Conservation (phyloP, 495 filamentous ascomycete species). For the Neurospora africana region DNA sequence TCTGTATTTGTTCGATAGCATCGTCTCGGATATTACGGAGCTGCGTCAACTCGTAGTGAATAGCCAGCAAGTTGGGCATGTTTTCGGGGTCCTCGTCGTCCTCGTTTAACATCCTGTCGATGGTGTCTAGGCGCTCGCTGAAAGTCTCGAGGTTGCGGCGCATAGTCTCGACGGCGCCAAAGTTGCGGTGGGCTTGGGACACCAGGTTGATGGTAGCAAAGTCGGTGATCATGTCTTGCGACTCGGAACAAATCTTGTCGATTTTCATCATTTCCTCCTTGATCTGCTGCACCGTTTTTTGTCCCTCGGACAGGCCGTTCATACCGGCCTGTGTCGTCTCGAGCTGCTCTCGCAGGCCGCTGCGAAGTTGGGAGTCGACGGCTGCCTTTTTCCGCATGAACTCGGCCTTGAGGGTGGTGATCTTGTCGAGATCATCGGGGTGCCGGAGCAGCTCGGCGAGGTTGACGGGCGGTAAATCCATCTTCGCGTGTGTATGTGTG, state of each 20-base stretch:
- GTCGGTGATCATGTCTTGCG: slow-evolving; percentile 90
- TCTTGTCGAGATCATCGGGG: slow-evolving; percentile 90
- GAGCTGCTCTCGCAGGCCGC: slow-evolving; percentile 79
- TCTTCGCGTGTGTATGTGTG: slow-evolving; percentile 12
- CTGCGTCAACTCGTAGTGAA: slow-evolving; percentile 85
- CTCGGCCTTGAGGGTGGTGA: slow-evolving; percentile 77
- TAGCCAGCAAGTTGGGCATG: slow-evolving; percentile 80
- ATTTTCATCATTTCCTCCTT: slow-evolving; percentile 98
- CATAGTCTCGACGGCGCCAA: slow-evolving; percentile 85
- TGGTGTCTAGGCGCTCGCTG: slow-evolving; percentile 57
- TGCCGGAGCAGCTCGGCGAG: slow-evolving; percentile 64
- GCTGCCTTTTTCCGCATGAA: slow-evolving; percentile 89
- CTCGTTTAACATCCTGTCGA: slow-evolving; percentile 64
- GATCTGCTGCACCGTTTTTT: slow-evolving; percentile 75
- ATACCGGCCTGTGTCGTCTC: slow-evolving; percentile 89
- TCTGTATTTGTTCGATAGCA: slow-evolving; percentile 86
- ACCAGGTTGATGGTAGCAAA: slow-evolving; percentile 94
- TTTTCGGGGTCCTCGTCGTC: slow-evolving; percentile 78
- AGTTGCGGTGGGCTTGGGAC: slow-evolving; percentile 88
- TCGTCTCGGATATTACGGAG: slow-evolving; percentile 89
- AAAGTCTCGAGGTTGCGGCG: slow-evolving; percentile 80
- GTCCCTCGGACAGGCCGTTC: slow-evolving; percentile 71
- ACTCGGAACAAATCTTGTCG: slow-evolving; percentile 91
- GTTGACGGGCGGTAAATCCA: slow-evolving; percentile 52
- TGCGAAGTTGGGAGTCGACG: slow-evolving; percentile 79